phyloP scores from a whole-genome alignment of 768 basidiomycete species.

The Termitomyces sp. region DNA sequence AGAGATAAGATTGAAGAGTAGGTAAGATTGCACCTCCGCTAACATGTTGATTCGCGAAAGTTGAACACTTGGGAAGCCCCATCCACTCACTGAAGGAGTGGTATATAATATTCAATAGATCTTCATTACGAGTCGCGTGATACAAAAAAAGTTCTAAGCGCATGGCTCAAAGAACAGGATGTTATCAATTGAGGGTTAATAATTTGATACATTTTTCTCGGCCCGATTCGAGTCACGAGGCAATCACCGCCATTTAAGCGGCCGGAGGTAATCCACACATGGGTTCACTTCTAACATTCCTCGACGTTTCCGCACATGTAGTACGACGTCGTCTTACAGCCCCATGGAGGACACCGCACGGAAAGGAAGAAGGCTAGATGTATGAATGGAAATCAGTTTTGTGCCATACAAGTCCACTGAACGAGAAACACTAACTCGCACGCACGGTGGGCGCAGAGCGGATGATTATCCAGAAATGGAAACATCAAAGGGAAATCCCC shows the following conservation, averaged over 20 bases:
- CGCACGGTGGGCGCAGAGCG: neutral
- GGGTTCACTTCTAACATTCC: neutral
- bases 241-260: neutral
- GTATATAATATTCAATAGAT: neutral
- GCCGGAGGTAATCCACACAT: neutral
- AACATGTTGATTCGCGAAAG: neutral
- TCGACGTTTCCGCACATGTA: neutral
- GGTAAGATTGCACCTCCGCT: neutral
- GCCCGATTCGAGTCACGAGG: neutral
- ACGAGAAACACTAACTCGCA: neutral
- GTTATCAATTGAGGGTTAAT: neutral
- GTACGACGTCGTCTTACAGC: neutral
- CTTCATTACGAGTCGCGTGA: neutral
- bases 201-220: neutral
- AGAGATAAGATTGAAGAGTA: neutral
- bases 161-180: neutral
- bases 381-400: neutral
- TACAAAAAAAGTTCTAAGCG: neutral
- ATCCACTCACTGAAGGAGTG: neutral
- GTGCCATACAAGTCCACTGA: neutral
- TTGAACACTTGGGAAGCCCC: no score
- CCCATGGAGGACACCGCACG: neutral
- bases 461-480: neutral
- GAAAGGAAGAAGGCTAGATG: neutral
- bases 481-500: constrained; percentile 1